A percentile compares a stretch with the other conserved stretches of the same genome.
phyloP scores from a whole-genome alignment of 2,329 filamentous ascomycete species.

The Botrytis cinerea region DNA sequence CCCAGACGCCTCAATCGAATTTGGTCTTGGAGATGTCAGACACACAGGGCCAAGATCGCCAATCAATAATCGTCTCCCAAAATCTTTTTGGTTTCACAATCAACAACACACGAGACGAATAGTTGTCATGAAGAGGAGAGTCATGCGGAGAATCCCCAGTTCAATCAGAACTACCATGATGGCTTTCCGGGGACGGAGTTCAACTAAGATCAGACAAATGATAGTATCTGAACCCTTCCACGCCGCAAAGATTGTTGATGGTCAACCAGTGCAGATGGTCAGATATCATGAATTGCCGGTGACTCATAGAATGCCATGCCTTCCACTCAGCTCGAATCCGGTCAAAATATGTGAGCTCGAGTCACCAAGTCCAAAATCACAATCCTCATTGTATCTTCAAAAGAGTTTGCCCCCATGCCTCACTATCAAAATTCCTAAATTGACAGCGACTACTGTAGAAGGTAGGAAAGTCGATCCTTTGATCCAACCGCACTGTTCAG shows the following conservation, averaged over 20 bases:
- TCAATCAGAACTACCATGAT: not conserved
- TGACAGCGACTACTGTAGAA: conserved; percentile 1
- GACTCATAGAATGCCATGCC: not conserved
- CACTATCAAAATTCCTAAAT: not conserved
- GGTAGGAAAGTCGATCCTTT: not conserved
- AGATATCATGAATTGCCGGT: not conserved
- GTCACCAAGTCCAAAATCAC: not conserved
- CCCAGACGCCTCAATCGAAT: not conserved
- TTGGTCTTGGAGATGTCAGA: not conserved
- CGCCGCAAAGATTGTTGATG: not conserved
- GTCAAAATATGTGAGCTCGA: not conserved
- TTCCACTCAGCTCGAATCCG: conserved; percentile 3
- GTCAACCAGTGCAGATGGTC: not conserved
- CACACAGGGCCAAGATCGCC: not conserved
- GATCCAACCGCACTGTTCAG: not conserved
- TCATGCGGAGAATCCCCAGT: conserved; percentile 1
- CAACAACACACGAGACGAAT: not conserved
- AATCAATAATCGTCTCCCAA: not conserved
- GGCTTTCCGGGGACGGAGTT: not conserved
- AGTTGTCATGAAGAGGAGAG: not conserved
- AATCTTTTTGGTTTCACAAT: not conserved
- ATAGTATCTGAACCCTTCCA: conserved; percentile 1
- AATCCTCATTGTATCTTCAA: not conserved
- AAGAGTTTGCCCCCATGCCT: not conserved
- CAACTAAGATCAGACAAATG: not conserved